Evolutionary conservation across 2,329 filamentous ascomycete species (phyloP), one percentile per base, ranked within the genome.

Genomic region (Rutstroemia sp.): DNA sequence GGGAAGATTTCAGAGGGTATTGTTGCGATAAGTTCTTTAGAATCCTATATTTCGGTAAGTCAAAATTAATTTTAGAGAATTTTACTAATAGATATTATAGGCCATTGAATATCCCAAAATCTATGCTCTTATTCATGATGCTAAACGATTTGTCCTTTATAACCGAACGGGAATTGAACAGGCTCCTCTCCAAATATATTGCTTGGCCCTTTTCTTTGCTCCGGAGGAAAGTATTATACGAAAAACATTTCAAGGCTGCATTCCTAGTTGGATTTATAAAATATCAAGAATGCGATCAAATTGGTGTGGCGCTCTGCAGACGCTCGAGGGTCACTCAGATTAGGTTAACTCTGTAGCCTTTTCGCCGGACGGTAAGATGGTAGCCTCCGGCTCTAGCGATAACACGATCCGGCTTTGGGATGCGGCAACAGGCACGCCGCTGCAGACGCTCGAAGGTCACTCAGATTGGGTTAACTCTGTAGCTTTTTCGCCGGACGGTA

Each of bases 161-260:
- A 42, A 42, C 10, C 16, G 16, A 30, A 5, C 1, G 7, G 8
- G 27, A 30, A 30, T 30, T 30, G 8, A 30, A 30, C 8, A 30
- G 5, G 53, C 67, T 3, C 64, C 69, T 34, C 58, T 66, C 6
- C 70, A 73, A 57, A 46, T 63, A 51, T 73, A 73, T 59, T 67
- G 52, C 46, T 70, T 60, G 38, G 67, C 51, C 25, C 66, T 62
- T 36, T 58, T 60, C 40, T 72, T 73, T 59, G 62, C 65, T 12
- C 71, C 68, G 40, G 38, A 59, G 23, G 38, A 58, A 9, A 70
- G 67, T 54, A 56, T 66, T 25, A 46, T 70, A n/a, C 61, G 67
- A 21, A 57, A 49, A 14, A 45, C 5, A 7, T 65, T 61, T 25
- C 8, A 48, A 30, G 1, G 3, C 4, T 48, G 19, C 14, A 48